Base-by-base conservation (phyloP, 441 rosid genomes). In the Capsella rubella region DNA sequence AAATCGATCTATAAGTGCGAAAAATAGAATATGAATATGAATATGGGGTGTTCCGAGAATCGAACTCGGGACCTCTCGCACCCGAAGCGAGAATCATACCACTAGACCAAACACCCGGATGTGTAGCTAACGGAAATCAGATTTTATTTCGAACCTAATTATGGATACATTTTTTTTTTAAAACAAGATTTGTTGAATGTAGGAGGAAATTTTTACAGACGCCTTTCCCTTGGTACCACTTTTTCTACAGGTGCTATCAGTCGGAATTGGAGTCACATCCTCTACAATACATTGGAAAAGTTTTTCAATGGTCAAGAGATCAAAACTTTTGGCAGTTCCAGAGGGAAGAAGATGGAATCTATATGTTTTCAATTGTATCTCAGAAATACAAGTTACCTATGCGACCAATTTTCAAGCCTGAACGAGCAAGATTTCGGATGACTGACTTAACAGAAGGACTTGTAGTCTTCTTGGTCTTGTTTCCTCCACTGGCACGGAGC, bases 371-470 rank as follows among this genome's bases (percentile, higher is more conserved):
- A 21, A 1, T 21, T 21, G 25, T 1, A 21, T 21, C 25, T 21
- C 25, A 21, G 25, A 21, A 2, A 21, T 21, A 21, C 25, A 87
- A 86, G 16, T 60, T 81, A 87, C 97, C 95, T 15, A 90, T 90
- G 54, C 95, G 93, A 27, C 95, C 95, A 69, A 92, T 87, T 77
- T 82, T 90, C 98, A 90, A 89, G 68, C 95, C 93, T 46, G 96
- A 88, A 78, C 93, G 96, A 75, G 96, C 93, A 74, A 91, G 90
- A 2, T 95, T 97, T 74, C 92, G 84, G 29, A 90, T 89, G 27
- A 93, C 92, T 34, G 97, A 87, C 79, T 92, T 93, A 57, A 93
- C 97, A 54, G 96, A 96, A 11, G 95, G 95, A 53, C 93, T 95
- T 81, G 95, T 95, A 51, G 95, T 89, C 80, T 90, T 89, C 80